These are phyloP conservation scores for Daldinia loculata DNA, from an alignment of 495 filamentous ascomycete genomes.

Conservation along the genomic window DNA sequence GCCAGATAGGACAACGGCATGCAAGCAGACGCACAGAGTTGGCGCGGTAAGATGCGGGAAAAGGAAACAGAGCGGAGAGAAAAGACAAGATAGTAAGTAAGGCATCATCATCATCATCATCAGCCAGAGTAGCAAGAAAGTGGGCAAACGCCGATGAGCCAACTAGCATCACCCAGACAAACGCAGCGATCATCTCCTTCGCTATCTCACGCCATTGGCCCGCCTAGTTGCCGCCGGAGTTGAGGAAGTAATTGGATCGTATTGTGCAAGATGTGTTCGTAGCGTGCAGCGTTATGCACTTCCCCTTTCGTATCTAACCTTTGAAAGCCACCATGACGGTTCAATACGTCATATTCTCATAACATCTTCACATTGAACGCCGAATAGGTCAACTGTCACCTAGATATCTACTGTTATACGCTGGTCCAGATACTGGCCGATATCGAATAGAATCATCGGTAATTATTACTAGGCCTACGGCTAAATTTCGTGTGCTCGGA, in stretches of 20 bases:
- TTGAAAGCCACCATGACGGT: neutral
- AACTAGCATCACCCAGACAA: constrained; percentile 19
- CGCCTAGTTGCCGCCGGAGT: neutral
- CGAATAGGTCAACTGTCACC: no score
- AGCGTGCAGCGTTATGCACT: constrained; percentile 3
- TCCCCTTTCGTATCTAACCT: neutral
- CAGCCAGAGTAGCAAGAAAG: constrained; percentile 2
- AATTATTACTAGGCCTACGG: neutral
- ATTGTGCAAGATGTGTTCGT: constrained; percentile 21
- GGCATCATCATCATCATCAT: neutral
- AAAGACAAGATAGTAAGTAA: neutral
- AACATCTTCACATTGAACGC: neutral
- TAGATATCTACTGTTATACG: no score
- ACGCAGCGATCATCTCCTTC: constrained; percentile 5
- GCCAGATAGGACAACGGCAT: constrained; percentile 2
- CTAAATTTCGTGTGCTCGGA: no score
- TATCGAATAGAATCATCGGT: neutral
- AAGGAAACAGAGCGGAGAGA: neutral
- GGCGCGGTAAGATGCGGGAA: constrained; percentile 15
- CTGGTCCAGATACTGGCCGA: neutral
- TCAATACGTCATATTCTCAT: neutral
- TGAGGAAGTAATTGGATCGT: neutral
- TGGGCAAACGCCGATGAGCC: constrained; percentile 33
- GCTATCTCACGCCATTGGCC: constrained; percentile 16
- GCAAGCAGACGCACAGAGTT: constrained; percentile 4